These are phyloP conservation scores for Penstemon barbatus DNA, from an alignment of 257 asterid genomes.

Conservation along the genomic window DNA sequence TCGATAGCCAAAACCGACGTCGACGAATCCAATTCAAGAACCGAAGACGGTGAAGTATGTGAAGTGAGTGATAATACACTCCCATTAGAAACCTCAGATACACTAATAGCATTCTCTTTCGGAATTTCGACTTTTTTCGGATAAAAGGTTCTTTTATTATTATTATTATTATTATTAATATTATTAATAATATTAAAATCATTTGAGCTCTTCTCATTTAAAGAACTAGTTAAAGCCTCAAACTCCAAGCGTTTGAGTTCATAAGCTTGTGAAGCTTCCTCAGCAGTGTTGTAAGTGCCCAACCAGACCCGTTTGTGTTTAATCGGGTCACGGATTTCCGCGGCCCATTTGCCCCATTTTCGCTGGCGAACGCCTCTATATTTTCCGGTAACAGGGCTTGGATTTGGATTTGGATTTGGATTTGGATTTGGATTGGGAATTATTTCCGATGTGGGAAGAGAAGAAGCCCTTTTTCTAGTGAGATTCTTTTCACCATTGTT, in stretches of 20 bases:
- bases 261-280: conserved; percentile 72
- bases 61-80: conserved; percentile 52
- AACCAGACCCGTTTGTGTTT: conserved; percentile 73
- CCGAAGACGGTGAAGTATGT: conserved; percentile 53
- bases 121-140: conserved; percentile 12
- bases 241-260: conserved; percentile 66
- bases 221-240: conserved; percentile 42
- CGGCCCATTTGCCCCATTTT: conserved; percentile 97
- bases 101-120: conserved; percentile 19
- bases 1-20: conserved; percentile 32
- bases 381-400: conserved; percentile 31
- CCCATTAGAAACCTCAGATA: conserved; percentile 48
- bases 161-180: conserved; percentile 16
- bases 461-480: conserved; percentile 29
- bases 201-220: conserved; percentile 29
- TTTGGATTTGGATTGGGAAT: conserved; percentile 18
- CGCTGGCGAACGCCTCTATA: conserved; percentile 76
- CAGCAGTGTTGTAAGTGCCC: conserved; percentile 75
- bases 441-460: conserved; percentile 13
- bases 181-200: conserved; percentile 16
- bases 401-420: conserved; percentile 32
- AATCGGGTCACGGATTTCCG: conserved; percentile 85
- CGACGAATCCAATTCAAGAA: conserved; percentile 47
- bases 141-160: conserved; percentile 16
- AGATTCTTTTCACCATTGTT: conserved; percentile 40